Evolutionary conservation across 2,329 filamentous ascomycete species (phyloP).

Genomic region (Fonsecaea monophora): DNA sequence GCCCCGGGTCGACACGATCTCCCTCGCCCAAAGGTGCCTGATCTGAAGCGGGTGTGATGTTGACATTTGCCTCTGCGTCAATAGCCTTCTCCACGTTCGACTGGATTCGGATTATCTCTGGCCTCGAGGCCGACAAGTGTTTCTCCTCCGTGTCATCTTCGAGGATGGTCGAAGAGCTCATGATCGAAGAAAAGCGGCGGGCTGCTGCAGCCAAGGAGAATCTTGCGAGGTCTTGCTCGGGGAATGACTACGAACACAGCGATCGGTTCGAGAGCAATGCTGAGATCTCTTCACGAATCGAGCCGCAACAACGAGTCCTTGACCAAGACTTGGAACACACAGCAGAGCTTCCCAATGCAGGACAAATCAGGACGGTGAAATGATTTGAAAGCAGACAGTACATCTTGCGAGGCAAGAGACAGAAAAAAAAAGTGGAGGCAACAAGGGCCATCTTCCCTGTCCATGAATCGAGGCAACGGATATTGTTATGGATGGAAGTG

Average conservation of each 20-base stretch:
- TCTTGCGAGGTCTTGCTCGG: background rate
- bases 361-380: background rate
- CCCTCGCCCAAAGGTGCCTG: conserved; percentile 7
- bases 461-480: background rate
- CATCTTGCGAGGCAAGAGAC: background rate
- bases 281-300: conserved; percentile 3
- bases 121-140: conserved; percentile 8
- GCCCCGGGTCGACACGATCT: conserved; percentile 26
- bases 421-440: conserved; percentile 18
- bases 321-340: background rate
- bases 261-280: background rate
- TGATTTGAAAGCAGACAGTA: background rate
- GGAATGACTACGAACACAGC: background rate
- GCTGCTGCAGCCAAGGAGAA: background rate
- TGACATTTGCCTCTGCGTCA: conserved; percentile 34
- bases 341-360: background rate
- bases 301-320: background rate
- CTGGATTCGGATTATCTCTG: conserved; percentile 17
- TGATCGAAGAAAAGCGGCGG: conserved; percentile 2
- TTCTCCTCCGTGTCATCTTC: conserved; percentile 24
- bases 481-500: background rate
- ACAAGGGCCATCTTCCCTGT: background rate
- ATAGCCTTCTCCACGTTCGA: conserved; percentile 30
- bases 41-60: conserved; percentile 2
- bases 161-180: conserved; percentile 31